phyloP scores from a whole-genome alignment of 176 grass and related monocot genomes.

The Avena eriantha region DNA sequence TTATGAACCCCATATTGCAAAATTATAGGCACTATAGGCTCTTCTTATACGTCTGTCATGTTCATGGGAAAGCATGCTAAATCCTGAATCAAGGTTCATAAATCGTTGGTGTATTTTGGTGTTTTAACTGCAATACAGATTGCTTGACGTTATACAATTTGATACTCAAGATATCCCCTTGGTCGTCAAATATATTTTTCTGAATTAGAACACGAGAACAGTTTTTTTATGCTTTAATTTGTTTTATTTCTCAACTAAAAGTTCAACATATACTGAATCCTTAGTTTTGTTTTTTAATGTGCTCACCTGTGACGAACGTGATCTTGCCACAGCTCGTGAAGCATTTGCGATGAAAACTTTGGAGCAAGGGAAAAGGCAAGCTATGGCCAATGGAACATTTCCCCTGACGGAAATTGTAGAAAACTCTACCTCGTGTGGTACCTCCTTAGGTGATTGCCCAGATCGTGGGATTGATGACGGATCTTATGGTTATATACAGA shows the following conservation, averaged over 20 bases:
- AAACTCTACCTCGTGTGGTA: conserved; percentile 32
- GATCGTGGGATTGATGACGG: conserved; percentile 42
- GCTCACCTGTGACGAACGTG: neutral
- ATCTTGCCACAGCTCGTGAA: conserved; percentile 30
- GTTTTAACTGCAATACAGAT: neutral
- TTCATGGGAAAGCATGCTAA: neutral
- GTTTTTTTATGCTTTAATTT: neutral
- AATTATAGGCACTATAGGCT: conserved; percentile 23
- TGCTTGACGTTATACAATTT: conserved; percentile 29
- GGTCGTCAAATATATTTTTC: conserved; percentile 17
- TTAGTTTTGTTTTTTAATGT: conserved; percentile 22
- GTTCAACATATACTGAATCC: conserved; percentile 14
- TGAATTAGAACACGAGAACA: neutral
- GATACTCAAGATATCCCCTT: neutral
- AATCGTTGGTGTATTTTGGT: neutral
- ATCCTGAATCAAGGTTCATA: neutral
- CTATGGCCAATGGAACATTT: conserved; percentile 30
- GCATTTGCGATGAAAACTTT: conserved; percentile 18
- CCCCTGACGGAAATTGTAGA: conserved; percentile 22
- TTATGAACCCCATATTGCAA: neutral
- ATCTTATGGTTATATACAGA: conserved; percentile 53
- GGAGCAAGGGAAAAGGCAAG: conserved; percentile 29
- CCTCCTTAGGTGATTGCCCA: conserved; percentile 23
- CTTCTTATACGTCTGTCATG: conserved; percentile 15
- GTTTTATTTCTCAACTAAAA: neutral